These are phyloP conservation scores for Daedaleopsis nitida DNA, from an alignment of 768 basidiomycete species.

Conservation along the genomic window DNA sequence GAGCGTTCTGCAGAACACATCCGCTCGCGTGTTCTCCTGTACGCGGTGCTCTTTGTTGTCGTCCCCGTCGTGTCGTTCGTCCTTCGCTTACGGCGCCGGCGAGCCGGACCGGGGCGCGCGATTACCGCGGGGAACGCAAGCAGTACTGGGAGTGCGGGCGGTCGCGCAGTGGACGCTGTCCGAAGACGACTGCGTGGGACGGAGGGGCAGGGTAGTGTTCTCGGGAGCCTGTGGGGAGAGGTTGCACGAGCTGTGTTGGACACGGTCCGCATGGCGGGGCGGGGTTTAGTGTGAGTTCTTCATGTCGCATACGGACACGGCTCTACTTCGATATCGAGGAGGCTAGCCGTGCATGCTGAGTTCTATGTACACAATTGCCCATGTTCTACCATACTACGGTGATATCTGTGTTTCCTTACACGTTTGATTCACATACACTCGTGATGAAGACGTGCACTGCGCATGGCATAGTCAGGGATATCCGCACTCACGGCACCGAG, in stretches of 20 bases:
- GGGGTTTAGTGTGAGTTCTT: constrained; percentile 62
- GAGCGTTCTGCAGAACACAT: constrained; percentile 48
- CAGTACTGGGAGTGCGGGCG: constrained; percentile 15
- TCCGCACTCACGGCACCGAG: too few relatives aligned
- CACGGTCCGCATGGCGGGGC: constrained; percentile 75
- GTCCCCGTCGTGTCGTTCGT: constrained; percentile 48
- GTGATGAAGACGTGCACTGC: too few relatives aligned
- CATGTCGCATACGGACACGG: too few relatives aligned
- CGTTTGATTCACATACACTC: too few relatives aligned
- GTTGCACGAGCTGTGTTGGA: constrained; percentile 56
- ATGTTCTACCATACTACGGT: too few relatives aligned
- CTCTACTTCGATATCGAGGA: too few relatives aligned
- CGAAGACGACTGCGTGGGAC: constrained; percentile 52
- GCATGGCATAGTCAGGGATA: too few relatives aligned
- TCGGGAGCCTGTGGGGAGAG: constrained; percentile 52
- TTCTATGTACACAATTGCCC: too few relatives aligned
- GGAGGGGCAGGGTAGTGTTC: constrained; percentile 37
- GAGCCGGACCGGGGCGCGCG: constrained; percentile 24
- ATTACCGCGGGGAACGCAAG: constrained; percentile 9
- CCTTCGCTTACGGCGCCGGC: constrained; percentile 52
- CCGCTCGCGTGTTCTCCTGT: constrained; percentile 49
- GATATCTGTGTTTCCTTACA: too few relatives aligned
- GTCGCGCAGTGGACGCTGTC: constrained; percentile 56
- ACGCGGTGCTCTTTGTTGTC: constrained; percentile 43
- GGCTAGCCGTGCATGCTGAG: too few relatives aligned